Evolutionary conservation across 331 rosid genomes (phyloP), one percentile per base, ranked within the genome.

Genomic region (Dryas integrifolia): DNA sequence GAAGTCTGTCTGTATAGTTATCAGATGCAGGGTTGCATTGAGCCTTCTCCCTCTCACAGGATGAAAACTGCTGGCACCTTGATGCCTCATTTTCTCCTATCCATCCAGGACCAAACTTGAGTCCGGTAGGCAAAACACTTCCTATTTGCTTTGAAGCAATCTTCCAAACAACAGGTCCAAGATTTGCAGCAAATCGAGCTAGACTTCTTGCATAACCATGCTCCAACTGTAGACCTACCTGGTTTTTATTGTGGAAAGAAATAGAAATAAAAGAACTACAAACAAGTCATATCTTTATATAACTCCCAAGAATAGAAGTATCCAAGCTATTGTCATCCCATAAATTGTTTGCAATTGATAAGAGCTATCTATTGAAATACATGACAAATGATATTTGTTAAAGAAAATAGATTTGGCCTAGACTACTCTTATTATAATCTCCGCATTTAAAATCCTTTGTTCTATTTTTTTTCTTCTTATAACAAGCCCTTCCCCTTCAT

Each of bases 111-210:
- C 95, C 90, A 70, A 85, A 87, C 67, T 82, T 80, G 52, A 80
- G 77, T 78, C 89, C 91, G 56, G 7, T 2, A 16, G 97, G 90
- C 70, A 89, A 83, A 78, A 86, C 86, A 76, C 86, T 77, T 47
- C 66, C 83, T 60, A 89, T 91, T 82, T 87, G 88, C 84, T 74
- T 84, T 3, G 87, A 84, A 79, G 92, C 98, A 86, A 89, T 75
- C 80, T 89, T 86, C 97, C 97, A 84, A 74, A 78, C 97, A 83
- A 76, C 79, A 10, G 98, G 96, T 67, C 97, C 98, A 72, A 89
- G 96, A 82, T 81, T 92, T 15, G 92, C 85, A 39, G 90, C 91
- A 87, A 94, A 94, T 71, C 75, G 83, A 75, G 97, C 90, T 57
- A 94, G 76, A 80, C 98, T 91, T 84, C 91, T 86, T 5, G 92